Evolutionary conservation across 2,329 filamentous ascomycete species (phyloP), one percentile per base, ranked within the genome.

Genomic region (Fusarium austroafricanum): DNA sequence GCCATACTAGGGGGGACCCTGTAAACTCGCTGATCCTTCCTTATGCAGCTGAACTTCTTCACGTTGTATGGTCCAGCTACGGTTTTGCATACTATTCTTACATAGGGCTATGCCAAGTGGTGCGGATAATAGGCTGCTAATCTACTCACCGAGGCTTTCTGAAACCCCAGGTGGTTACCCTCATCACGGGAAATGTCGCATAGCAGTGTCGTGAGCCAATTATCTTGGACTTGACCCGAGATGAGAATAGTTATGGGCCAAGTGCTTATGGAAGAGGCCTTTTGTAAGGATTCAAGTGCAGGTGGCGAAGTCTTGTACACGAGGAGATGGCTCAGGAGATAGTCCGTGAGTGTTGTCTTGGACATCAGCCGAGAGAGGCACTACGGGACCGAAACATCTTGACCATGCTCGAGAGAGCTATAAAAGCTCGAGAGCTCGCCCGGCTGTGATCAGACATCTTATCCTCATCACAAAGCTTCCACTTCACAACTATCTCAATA

Each of bases 241-340:
- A 10, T 11, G 53, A 18, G 33, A 17, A 28, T 38, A 14, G 21
- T 6, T 10, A 23, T 18, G 21, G 21, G 21, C 23, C 28, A 51
- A 43, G 40, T 51, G 26, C 47, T 51, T 43, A 51, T 51, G 33
- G 10, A 2, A 3, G 5, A 50, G 53, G 3, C n/a, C 53, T 50
- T 60, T 58, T 49, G 37, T 12, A 12, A 58, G 56, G 56, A 60
- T 58, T 31, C 6, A 15, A 14, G 10, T 50, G 56, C 56, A 58
- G 31, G 56, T 12, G 35, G 56, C 35, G 28, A 58, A 35, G 50
- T 58, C n/a, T 35, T 42, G n/a, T 2, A 7, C 14, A 12, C 5
- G 7, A 23, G 8, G 12, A 31, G 18, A 26, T 5, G 26, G 28
- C 23, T n/a, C 10, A 3, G 26, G 3, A 10, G 5, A 39, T 12